Evolutionary conservation across 345 rosid species (phyloP).

Genomic region (Gossypium thurberi): DNA sequence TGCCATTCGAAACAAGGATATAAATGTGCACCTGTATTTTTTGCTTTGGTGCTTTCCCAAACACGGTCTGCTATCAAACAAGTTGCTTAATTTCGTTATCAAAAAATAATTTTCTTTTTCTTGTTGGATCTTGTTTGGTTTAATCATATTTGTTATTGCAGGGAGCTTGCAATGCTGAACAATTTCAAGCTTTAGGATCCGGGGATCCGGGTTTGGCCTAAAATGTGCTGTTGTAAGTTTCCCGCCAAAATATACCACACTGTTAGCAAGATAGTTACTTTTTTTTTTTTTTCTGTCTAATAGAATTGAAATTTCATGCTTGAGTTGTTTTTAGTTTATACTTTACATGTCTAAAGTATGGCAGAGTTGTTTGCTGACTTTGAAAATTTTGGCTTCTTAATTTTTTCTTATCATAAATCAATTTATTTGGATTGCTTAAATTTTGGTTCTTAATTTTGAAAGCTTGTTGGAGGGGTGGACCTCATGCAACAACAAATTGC

Average conservation of each 20-base stretch:
- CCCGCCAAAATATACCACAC: neutral
- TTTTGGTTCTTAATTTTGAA: constrained; percentile 8
- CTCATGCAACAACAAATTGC: constrained; percentile 71
- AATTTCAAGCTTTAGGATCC: constrained; percentile 83
- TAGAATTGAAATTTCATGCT: neutral
- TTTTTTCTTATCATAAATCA: neutral
- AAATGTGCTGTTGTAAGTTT: constrained; percentile 69
- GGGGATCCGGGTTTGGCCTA: constrained; percentile 44
- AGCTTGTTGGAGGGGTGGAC: constrained; percentile 98
- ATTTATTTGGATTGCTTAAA: neutral
- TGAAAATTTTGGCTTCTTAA: neutral
- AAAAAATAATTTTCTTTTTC: neutral
- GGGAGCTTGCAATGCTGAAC: constrained; percentile 95
- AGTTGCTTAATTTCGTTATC: neutral
- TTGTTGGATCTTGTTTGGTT: neutral
- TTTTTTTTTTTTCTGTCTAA: neutral
- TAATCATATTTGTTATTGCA: constrained; percentile 10
- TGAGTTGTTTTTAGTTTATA: neutral
- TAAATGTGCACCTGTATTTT: constrained; percentile 64
- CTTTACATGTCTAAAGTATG: neutral
- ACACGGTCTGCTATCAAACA: constrained; percentile 44
- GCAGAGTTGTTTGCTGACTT: neutral
- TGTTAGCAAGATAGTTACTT: neutral
- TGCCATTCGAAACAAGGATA: constrained; percentile 42
- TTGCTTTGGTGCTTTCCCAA: constrained; percentile 86